phyloP scores from a whole-genome alignment of 2,329 filamentous ascomycete species.

The Aspergillus jensenii region DNA sequence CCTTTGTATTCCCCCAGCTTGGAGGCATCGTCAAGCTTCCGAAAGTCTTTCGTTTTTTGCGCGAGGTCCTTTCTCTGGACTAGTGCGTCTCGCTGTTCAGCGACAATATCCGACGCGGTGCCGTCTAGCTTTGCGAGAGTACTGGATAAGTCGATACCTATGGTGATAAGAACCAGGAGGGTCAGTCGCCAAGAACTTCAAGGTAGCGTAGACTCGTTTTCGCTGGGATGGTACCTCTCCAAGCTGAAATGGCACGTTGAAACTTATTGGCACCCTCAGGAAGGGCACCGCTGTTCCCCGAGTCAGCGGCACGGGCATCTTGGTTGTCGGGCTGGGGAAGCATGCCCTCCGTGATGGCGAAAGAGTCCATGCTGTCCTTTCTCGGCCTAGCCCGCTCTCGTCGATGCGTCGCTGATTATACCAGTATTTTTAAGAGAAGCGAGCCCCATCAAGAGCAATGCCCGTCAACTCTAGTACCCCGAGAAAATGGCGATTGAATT shows the following conservation, averaged over 20 bases:
- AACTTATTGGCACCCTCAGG: constrained; percentile 81
- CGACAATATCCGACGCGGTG: constrained; percentile 91
- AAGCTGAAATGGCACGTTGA: constrained; percentile 91
- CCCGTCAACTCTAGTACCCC: constrained; percentile 11
- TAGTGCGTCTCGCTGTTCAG: constrained; percentile 91
- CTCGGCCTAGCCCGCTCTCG: not conserved
- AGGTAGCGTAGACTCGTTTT: not conserved
- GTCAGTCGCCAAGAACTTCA: not conserved
- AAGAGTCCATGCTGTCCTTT: constrained; percentile 41
- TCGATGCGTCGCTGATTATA: not conserved
- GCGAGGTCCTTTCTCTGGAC: constrained; percentile 95
- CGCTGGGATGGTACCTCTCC: constrained; percentile 69
- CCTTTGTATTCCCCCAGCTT: constrained; percentile 89
- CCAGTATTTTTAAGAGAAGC: not conserved
- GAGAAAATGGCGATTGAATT: constrained; percentile 7
- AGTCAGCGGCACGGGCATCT: constrained; percentile 25
- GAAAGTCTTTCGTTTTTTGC: constrained; percentile 98
- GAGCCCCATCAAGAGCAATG: constrained; percentile 25
- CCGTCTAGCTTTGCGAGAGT: constrained; percentile 84
- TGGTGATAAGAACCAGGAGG: constrained; percentile 6
- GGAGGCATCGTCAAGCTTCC: constrained; percentile 83
- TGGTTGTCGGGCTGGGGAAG: constrained; percentile 31
- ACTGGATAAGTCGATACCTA: constrained; percentile 82
- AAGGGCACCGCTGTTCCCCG: constrained; percentile 28
- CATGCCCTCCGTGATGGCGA: constrained; percentile 43